These are phyloP conservation scores for Spathaspora arborariae DNA, from an alignment of 805 yeast species.

Conservation along the genomic window DNA sequence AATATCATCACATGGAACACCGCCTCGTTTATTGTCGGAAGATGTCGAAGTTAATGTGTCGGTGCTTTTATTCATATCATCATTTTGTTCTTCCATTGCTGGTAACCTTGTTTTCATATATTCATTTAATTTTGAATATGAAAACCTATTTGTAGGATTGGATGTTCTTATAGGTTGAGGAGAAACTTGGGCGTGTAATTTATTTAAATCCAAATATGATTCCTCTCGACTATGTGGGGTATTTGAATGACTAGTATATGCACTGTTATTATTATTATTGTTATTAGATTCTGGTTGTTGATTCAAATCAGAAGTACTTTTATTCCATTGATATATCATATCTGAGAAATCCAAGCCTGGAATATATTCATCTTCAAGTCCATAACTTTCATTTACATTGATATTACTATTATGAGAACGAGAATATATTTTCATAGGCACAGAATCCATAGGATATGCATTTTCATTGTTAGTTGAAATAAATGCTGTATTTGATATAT, in stretches of 20 bases:
- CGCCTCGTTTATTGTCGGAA: not conserved
- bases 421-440: conserved; percentile 23
- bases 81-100: not conserved
- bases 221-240: conserved; percentile 31
- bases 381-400: conserved; percentile 22
- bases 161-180: conserved; percentile 36
- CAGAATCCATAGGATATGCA: conserved; percentile 1
- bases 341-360: conserved; percentile 64
- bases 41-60: not conserved
- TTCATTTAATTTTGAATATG: conserved; percentile 20
- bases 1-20: not conserved
- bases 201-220: conserved; percentile 38
- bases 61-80: not conserved
- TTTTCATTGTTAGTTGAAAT: not conserved
- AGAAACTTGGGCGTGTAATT: conserved; percentile 40
- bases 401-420: conserved; percentile 25
- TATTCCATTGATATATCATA: conserved; percentile 46
- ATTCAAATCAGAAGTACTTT: conserved; percentile 12
- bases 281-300: not conserved
- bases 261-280: conserved; percentile 4
- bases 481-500: not conserved
- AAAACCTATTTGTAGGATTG: conserved; percentile 6
- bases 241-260: conserved; percentile 16
- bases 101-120: conserved; percentile 19
- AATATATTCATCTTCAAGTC: conserved; percentile 72